Evolutionary conservation across 73 alveolate genomes (phyloP), one percentile per base, ranked within the genome.

Genomic region (Symbiodinium natans): DNA sequence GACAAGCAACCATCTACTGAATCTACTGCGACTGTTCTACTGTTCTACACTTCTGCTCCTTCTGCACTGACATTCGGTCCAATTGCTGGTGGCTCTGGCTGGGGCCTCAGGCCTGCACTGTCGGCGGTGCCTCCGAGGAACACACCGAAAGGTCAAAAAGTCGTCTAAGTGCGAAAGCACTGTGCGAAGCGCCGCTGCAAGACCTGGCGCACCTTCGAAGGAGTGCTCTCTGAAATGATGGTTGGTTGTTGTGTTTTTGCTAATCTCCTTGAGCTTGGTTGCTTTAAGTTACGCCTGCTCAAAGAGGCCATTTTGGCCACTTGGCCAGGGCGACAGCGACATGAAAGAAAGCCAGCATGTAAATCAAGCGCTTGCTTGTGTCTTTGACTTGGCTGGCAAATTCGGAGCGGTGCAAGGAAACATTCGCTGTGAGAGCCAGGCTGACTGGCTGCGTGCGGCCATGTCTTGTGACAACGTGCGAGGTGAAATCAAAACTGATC

Each of bases 341-440:
- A 74, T 34, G 43, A 74, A 34, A 25, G 29, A 59, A 59, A 33
- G 84, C 84, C 84, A 74, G 84, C 84, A 34, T n/a, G 84, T 63
- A 63, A 63, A 63, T 74, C 84, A 74, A 74, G 84, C 84, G 84
- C 84, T 74, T 74, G 84, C 84, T 74, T 74, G 84, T 74, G 84
- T 74, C 84, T 74, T 74, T 74, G 84, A 74, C 84, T n/a, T 74
- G 84, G 84, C 84, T 74, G 84, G 84, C 84, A 74, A 74, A 74
- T 74, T 74, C 84, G 40, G 84, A n/a, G 42, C 42, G 84, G 40
- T n/a, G 43, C 40, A 74, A 74, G 8, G 77, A 59, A 59, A 74
- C 43, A 63, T 9, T n/a, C 42, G 42, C 84, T 33, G 84, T 29
- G 42, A 74, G 42, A 74, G 84, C 84, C 84, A 74, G 84, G 43